Evolutionary conservation across 1,284 basidiomycete species (phyloP).

Genomic region (Ustanciosporium gigantosporum): DNA sequence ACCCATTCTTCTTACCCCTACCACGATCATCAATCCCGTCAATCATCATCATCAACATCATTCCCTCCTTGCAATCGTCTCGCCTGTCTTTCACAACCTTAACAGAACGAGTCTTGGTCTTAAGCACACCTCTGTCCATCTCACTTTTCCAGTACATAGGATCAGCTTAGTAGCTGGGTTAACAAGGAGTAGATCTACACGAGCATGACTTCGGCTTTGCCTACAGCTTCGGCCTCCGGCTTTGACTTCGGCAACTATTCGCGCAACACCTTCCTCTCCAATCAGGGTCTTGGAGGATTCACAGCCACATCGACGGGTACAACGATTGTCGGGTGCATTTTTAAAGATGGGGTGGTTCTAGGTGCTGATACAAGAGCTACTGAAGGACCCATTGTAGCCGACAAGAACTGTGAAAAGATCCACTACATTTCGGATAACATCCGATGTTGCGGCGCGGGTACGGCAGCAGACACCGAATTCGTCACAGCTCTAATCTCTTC

Average conservation of each 20-base stretch:
- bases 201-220: too few species aligned
- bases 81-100: too few species aligned
- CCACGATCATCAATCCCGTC: constrained; percentile 6
- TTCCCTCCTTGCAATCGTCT: too few species aligned
- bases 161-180: too few species aligned
- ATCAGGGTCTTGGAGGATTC: constrained; percentile 66
- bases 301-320: constrained; percentile 75
- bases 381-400: constrained; percentile 90
- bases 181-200: background rate
- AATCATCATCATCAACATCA: too few species aligned
- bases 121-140: too few species aligned
- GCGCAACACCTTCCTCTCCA: constrained; percentile 79
- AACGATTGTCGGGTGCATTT: constrained; percentile 91
- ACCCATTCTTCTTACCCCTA: constrained; percentile 1
- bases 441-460: constrained; percentile 96
- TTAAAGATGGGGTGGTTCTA: constrained; percentile 85
- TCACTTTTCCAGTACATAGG: too few species aligned
- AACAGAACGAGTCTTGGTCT: too few species aligned
- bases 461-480: constrained; percentile 96
- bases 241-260: constrained; percentile 75
- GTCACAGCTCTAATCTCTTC: constrained; percentile 62
- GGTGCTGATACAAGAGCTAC: constrained; percentile 97
- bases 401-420: constrained; percentile 99
- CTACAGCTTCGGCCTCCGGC: constrained; percentile 63
- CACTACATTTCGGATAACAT: constrained; percentile 75